A percentile compares a stretch with the other conserved stretches of the same genome.
These are phyloP conservation scores for Scedosporium boydii DNA, from an alignment of 2,329 filamentous ascomycete species.

Conservation along the genomic window DNA sequence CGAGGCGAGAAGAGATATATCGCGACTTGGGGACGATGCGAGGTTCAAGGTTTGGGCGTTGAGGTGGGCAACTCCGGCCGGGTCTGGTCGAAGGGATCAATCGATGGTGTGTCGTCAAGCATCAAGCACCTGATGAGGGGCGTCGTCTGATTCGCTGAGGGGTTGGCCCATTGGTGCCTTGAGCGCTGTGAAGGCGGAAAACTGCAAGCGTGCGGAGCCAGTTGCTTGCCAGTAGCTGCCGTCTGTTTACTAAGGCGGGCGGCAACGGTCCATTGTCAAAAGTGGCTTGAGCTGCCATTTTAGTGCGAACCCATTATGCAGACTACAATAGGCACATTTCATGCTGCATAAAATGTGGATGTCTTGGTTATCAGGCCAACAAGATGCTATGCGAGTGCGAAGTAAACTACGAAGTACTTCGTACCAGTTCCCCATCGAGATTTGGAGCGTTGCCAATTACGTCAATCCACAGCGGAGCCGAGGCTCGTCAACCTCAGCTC, in stretches of 20 bases:
- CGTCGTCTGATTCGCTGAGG: background rate
- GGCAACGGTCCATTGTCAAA: background rate
- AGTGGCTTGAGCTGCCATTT: background rate
- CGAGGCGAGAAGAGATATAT: background rate
- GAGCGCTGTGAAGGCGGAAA: background rate
- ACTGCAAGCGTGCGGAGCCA: background rate
- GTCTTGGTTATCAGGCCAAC: too few species aligned
- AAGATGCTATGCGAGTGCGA: too few species aligned
- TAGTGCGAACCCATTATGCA: too few species aligned
- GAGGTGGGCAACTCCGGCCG: background rate
- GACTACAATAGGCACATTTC: too few species aligned
- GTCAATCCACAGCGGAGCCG: background rate
- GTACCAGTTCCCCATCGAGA: too few species aligned
- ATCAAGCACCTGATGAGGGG: slow-evolving; percentile 5
- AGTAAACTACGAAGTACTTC: too few species aligned
- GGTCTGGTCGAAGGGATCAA: background rate
- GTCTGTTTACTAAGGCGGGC: background rate
- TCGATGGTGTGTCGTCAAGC: background rate
- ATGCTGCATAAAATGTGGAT: too few species aligned
- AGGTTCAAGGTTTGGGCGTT: background rate
- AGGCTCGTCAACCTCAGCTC: too few species aligned
- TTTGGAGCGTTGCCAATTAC: background rate
- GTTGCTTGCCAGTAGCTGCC: background rate
- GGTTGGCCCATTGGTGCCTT: background rate
- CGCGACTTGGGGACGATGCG: background rate